These are phyloP conservation scores for Platismatia glauca DNA, from an alignment of 495 filamentous ascomycete species.

Conservation along the genomic window DNA sequence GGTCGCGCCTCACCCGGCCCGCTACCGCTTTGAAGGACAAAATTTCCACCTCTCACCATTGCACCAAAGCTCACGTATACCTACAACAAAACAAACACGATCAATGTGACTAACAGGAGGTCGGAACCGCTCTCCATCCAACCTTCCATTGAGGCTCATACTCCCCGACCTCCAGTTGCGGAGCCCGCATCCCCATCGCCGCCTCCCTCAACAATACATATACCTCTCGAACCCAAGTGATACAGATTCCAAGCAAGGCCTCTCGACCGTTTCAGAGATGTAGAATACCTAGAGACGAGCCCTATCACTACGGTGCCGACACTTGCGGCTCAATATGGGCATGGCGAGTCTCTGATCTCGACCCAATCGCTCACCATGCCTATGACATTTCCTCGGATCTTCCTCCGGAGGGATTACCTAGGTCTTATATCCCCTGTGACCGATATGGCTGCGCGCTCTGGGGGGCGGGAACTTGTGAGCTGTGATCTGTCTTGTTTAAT, in stretches of 20 bases:
- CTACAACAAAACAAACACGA: too few species aligned
- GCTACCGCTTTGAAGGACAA: too few species aligned
- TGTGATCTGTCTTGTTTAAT: not conserved
- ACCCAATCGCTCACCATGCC: not conserved
- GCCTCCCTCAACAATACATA: conserved; percentile 3
- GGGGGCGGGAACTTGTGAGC: conserved; percentile 1
- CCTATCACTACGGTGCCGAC: not conserved
- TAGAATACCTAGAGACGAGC: not conserved
- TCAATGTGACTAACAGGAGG: not conserved
- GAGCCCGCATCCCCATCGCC: not conserved
- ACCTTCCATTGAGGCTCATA: not conserved
- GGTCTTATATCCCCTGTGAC: conserved; percentile 8
- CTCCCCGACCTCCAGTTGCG: not conserved
- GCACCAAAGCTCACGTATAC: too few species aligned
- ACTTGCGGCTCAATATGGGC: not conserved
- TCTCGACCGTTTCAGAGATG: not conserved
- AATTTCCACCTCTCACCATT: too few species aligned
- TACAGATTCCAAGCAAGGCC: not conserved
- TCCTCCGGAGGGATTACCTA: not conserved
- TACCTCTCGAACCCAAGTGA: not conserved
- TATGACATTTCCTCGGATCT: not conserved
- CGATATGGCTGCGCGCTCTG: conserved; percentile 2
- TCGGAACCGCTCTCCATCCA: not conserved
- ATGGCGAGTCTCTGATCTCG: not conserved
- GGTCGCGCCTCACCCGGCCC: too few species aligned